Base-by-base conservation (phyloP, 768 basidiomycete species). In the Cubamyces lactineus region DNA sequence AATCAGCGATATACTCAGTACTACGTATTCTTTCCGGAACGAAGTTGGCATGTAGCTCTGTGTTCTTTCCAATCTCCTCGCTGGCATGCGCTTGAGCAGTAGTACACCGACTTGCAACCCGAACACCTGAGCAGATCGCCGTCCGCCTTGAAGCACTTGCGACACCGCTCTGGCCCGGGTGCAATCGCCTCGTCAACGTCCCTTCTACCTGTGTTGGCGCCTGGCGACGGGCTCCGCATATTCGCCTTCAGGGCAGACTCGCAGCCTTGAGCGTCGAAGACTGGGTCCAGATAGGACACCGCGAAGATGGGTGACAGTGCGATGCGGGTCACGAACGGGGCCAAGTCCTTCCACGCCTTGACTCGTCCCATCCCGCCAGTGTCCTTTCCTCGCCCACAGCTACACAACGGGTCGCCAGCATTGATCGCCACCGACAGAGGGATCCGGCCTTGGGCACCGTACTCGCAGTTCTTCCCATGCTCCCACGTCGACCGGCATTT, bases 261-360 rank as follows among this genome's bases (percentile, higher is more conserved):
- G 30, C 4, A 24, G 16, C 16, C 12, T n/a, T 24, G 8, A 11
- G 11, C 43, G 30, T 12, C 19, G 8, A 54, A 3, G 38, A 81
- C 66, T 15, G 68, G 68, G 62, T 85, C 82, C 63, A 84, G 56
- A 66, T 80, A 84, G 6, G 83, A 75, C 16, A 81, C 77, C 0
- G 81, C 76, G 53, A 86, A 86, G 12, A 87, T 70, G 0, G 84
- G 86, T 1, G 79, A 75, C 41, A 88, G 71, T 0, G 83, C 86
- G 5, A 78, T 71, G 9, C 85, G 74, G 1, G 82, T 84, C 15
- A 74, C 78, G 53, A 79, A 79, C 7, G 77, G 76, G 1, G 77
- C 76, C 13, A 86, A 67, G 1, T 54, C 38, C 60, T 72, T 71
- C 81, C 82, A 86, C 11, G 66, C 62, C 13, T 64, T 46, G 0